Conservation (phyloP, 768 basidiomycete species). For the Xerocomellus intermedius region DNA sequence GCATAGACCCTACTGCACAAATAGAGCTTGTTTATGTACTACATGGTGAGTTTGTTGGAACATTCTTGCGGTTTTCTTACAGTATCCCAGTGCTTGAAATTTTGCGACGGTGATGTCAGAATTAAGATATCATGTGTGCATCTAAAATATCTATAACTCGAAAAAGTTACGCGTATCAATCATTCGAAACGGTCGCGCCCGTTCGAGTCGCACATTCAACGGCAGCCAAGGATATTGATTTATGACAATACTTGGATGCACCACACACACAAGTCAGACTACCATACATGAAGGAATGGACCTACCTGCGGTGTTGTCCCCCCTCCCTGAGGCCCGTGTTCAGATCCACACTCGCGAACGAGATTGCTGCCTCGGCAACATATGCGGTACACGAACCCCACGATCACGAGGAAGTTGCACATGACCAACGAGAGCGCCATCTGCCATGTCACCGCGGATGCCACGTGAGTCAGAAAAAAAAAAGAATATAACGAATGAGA, state of each 20-base stretch:
- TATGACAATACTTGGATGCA: neutral
- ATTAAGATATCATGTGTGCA: too few relatives aligned
- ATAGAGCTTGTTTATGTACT: too few relatives aligned
- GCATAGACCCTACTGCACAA: too few relatives aligned
- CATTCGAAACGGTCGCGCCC: too few relatives aligned
- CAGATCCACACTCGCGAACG: conserved; percentile 18
- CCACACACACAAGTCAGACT: neutral
- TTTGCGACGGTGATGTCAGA: too few relatives aligned
- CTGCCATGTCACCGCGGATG: conserved; percentile 7
- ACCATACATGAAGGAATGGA: neutral
- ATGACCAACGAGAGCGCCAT: conserved; percentile 23
- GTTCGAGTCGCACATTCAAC: too few relatives aligned
- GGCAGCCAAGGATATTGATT: too few relatives aligned
- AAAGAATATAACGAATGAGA: neutral
- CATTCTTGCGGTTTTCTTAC: too few relatives aligned
- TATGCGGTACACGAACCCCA: conserved; percentile 20
- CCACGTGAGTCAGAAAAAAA: neutral
- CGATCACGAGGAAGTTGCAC: conserved; percentile 29
- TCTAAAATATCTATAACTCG: too few relatives aligned
- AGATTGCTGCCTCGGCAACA: conserved; percentile 2
- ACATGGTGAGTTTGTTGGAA: neutral
- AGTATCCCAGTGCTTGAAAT: too few relatives aligned
- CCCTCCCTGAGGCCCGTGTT: neutral
- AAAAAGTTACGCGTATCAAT: too few relatives aligned
- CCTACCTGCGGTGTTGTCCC: neutral